Evolutionary conservation across 2,329 filamentous ascomycete genomes (phyloP).

Genomic region (Trichophyton equinum): DNA sequence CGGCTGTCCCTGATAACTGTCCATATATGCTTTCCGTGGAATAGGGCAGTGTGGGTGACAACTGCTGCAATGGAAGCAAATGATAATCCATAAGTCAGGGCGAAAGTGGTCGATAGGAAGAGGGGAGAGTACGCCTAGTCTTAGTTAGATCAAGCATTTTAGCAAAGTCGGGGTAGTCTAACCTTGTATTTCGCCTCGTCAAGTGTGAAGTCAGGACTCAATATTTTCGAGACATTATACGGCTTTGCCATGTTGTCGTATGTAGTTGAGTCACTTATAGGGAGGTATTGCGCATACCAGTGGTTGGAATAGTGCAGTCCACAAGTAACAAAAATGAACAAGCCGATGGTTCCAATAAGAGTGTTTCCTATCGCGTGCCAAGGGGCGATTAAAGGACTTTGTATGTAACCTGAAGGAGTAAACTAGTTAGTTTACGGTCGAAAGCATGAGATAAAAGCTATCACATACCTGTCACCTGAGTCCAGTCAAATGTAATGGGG

Average conservation of each 20-base stretch:
- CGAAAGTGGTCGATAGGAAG: conserved; percentile 59
- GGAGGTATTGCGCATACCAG: conserved; percentile 53
- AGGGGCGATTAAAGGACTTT: conserved; percentile 56
- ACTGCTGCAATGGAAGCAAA: conserved; percentile 60
- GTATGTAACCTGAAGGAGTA: conserved; percentile 48
- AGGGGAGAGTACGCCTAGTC: conserved; percentile 25
- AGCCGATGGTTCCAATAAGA: conserved; percentile 52
- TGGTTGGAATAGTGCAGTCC: conserved; percentile 52
- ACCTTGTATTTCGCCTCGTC: conserved; percentile 51
- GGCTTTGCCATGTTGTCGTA: conserved; percentile 56
- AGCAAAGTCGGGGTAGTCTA: conserved; percentile 26
- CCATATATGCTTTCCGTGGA: conserved; percentile 56
- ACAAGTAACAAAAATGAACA: conserved; percentile 49
- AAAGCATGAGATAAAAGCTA: neutral
- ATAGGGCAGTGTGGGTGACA: conserved; percentile 54
- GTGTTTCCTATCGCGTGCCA: conserved; percentile 67
- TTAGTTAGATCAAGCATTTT: neutral
- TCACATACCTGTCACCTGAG: conserved; percentile 39
- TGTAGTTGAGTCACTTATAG: conserved; percentile 56
- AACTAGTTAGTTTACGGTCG: neutral
- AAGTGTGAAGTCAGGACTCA: conserved; percentile 50
- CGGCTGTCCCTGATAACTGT: conserved; percentile 41
- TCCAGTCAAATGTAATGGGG: conserved; percentile 67
- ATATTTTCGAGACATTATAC: conserved; percentile 54
- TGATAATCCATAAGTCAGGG: conserved; percentile 56